Base-by-base conservation (phyloP, 306 rosid genomes). In the Vigna mungo region DNA sequence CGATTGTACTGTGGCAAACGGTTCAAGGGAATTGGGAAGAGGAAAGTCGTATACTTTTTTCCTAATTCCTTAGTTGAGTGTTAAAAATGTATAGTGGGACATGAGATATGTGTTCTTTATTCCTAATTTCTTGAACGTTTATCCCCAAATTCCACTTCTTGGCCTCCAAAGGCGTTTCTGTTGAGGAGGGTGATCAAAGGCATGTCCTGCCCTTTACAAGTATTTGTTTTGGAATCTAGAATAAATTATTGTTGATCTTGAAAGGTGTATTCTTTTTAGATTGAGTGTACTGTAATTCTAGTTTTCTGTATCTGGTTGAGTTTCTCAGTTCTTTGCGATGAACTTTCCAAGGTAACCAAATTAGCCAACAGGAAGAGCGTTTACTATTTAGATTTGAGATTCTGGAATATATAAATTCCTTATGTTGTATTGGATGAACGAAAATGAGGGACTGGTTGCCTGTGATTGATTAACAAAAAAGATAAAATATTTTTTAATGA, bases 221-320 rank as follows among this genome's bases (percentile, higher is more conserved):
- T 14, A 15, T 32, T 14, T 32, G n/a, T 18, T 60, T 27, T 61
- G 21, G 2, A 14, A 41, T 30, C 20, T 76, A 18, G 25, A 49
- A 30, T 55, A 14, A 27, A 2, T 20, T 27, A 14, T 16, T 27
- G 59, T 60, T 59, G 56, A 54, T 61, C 46, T 53, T 47, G 59
- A 48, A 36, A 48, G 75, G 9, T 71, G 34, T 4, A 62, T 43
- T 59, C 0, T 32, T 60, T 30, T 60, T 61, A 32, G 4, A 5
- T 61, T 15, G 39, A 68, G 46, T 17, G 5, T 41, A 23, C 41
- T 41, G 54, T 13, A n/a, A 36, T 54, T 54, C 11, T 67, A 21
- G 23, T 73, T 73, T 66, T 41, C 12, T 49, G 20, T 21, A 47
- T 73, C 75, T 60, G 71, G 39, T 49, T 51, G 37, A 43, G 21